phyloP scores from a whole-genome alignment of 257 asterid genomes.

The Hygrophila difformis region DNA sequence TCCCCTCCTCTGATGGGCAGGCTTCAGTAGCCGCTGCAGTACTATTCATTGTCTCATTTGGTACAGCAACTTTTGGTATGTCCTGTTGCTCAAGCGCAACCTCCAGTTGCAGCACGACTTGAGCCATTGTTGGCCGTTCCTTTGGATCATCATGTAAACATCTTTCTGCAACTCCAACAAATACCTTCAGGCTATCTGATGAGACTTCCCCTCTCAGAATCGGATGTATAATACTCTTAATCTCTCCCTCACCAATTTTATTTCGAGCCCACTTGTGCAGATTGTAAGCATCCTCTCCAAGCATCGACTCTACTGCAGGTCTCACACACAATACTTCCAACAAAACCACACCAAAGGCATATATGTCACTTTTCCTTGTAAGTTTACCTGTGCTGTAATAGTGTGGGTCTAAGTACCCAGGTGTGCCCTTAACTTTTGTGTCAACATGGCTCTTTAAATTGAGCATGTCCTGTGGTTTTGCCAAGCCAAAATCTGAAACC shows the following conservation, averaged over 20 bases:
- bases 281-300: constrained; percentile 20
- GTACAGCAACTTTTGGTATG: constrained; percentile 17
- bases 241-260: constrained; percentile 35
- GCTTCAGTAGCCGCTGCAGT: constrained; percentile 9
- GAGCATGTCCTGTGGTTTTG: constrained; percentile 28
- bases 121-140: constrained; percentile 46
- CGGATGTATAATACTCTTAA: constrained; percentile 33
- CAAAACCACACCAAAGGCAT: constrained; percentile 44
- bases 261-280: constrained; percentile 34
- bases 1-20: no score
- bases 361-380: constrained; percentile 38
- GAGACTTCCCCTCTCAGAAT: constrained; percentile 32
- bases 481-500: constrained; percentile 52
- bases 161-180: constrained; percentile 38
- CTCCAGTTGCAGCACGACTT: constrained; percentile 41
- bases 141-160: constrained; percentile 47
- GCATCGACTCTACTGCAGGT: constrained; percentile 24
- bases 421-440: constrained; percentile 36
- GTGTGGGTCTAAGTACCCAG: constrained; percentile 42
- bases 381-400: constrained; percentile 28
- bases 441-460: constrained; percentile 23
- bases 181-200: constrained; percentile 44
- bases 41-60: constrained; percentile 11
- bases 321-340: constrained; percentile 42
- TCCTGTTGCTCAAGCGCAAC: constrained; percentile 46